phyloP scores from a whole-genome alignment of 768 basidiomycete genomes.

The Pleurotus eryngii region DNA sequence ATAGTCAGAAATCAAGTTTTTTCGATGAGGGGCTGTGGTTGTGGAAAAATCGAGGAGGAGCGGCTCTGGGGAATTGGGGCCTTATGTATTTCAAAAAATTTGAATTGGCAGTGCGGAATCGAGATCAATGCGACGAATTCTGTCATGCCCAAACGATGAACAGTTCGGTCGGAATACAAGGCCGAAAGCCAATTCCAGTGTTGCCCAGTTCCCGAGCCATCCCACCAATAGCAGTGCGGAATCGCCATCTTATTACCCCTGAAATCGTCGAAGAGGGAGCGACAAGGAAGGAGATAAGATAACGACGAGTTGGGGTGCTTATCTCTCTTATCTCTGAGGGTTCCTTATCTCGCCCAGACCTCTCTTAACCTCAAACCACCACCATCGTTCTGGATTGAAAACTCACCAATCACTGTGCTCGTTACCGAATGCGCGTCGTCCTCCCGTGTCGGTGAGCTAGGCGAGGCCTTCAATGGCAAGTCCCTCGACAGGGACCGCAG shows the following conservation, averaged over 20 bases:
- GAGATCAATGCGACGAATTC: background rate
- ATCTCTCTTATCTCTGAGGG: background rate
- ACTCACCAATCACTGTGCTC: constrained; percentile 3
- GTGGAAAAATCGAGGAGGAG: background rate
- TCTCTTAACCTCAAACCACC: constrained; percentile 2
- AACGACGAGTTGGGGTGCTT: background rate
- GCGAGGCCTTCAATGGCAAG: background rate
- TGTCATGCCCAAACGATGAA: background rate
- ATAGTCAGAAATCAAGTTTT: background rate
- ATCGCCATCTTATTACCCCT: background rate
- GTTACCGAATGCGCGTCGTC: background rate
- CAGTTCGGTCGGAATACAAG: background rate
- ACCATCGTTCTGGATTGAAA: background rate
- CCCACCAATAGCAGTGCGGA: background rate
- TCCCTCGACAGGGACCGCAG: background rate
- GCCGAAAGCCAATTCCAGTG: background rate
- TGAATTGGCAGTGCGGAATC: background rate
- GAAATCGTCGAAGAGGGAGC: background rate
- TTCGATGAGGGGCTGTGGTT: background rate
- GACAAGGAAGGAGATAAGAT: background rate
- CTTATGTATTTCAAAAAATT: background rate
- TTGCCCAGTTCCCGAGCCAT: background rate
- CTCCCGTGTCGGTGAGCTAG: background rate
- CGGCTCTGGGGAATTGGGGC: background rate
- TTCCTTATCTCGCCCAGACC: background rate